These are phyloP conservation scores for Pestalotiopsis fici DNA, from an alignment of 2,329 filamentous ascomycete genomes.

Conservation along the genomic window DNA sequence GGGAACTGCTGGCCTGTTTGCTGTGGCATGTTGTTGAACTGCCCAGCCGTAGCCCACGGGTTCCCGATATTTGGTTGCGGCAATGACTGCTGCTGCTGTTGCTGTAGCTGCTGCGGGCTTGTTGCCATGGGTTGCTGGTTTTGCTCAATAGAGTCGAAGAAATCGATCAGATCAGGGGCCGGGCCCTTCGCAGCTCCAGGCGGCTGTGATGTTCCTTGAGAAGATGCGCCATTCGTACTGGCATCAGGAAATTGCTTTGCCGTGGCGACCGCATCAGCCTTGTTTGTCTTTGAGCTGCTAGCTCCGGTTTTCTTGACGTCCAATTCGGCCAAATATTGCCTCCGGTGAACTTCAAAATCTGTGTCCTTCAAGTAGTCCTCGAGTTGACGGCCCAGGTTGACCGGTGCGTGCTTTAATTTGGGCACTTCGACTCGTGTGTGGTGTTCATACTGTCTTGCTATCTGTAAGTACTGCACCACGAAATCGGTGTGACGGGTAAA, in stretches of 20 bases:
- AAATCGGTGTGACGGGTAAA: conserved; percentile 92
- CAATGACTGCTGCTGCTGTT: conserved; percentile 17
- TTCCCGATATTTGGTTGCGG: conserved; percentile 35
- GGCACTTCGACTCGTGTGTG: conserved; percentile 92
- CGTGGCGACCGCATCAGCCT: conserved; percentile 39
- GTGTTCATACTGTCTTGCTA: conserved; percentile 87
- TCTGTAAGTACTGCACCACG: conserved; percentile 85
- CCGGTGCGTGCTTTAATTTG: conserved; percentile 95
- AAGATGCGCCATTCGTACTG: conserved; percentile 33
- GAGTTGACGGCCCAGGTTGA: conserved; percentile 83
- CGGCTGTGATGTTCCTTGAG: conserved; percentile 40
- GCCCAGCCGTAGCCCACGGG: conserved; percentile 35
- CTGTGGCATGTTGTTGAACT: conserved; percentile 33
- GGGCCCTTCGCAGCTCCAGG: conserved; percentile 59
- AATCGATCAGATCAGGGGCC: conserved; percentile 84
- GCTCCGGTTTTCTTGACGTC: conserved; percentile 64
- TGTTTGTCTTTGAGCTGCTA: conserved; percentile 34
- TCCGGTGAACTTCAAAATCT: conserved; percentile 90
- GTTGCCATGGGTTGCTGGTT: conserved; percentile 73
- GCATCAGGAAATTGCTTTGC: conserved; percentile 41
- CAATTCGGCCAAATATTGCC: conserved; percentile 89
- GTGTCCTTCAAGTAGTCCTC: conserved; percentile 94
- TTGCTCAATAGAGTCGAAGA: conserved; percentile 90
- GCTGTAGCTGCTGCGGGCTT: conserved; percentile 37
- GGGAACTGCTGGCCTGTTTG: conserved; percentile 33